These are phyloP conservation scores for Eleusine coracana DNA, from an alignment of 176 grass and related monocot genomes.

Conservation along the genomic window DNA sequence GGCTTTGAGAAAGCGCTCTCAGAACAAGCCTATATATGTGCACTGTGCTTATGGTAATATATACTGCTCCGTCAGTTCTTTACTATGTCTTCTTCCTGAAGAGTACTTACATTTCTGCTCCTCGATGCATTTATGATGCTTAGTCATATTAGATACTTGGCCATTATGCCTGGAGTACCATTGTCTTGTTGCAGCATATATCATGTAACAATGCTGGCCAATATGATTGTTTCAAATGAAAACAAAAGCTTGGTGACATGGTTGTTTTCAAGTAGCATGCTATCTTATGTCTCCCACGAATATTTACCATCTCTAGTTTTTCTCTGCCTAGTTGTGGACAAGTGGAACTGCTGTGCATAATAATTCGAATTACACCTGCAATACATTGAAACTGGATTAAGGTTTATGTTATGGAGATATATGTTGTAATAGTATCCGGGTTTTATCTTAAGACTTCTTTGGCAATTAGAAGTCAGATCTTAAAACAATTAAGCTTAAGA, in stretches of 20 bases:
- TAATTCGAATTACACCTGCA: not conserved
- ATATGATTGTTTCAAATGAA: slow-evolving; percentile 10
- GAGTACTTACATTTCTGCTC: not conserved
- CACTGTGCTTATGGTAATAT: slow-evolving; percentile 93
- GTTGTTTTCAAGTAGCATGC: not conserved
- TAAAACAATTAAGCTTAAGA: slow-evolving; percentile 28
- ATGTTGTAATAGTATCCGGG: not conserved
- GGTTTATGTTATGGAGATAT: not conserved
- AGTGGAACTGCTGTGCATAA: not conserved
- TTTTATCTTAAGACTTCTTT: slow-evolving; percentile 3
- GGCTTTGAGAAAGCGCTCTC: slow-evolving; percentile 65
- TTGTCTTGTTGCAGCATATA: not conserved
- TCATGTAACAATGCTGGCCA: not conserved
- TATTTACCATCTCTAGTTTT: slow-evolving; percentile 13
- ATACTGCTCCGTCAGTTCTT: not conserved
- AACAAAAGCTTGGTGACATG: not conserved
- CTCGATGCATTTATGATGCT: slow-evolving; percentile 10
- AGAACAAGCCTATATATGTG: slow-evolving; percentile 76
- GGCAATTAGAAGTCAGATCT: slow-evolving; percentile 8
- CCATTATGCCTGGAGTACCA: not conserved
- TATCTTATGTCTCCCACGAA: not conserved
- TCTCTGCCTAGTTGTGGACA: not conserved
- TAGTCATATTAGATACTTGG: slow-evolving; percentile 29
- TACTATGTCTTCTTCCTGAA: slow-evolving; percentile 17
- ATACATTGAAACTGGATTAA: not conserved